Evolutionary conservation across 2,329 filamentous ascomycete species (phyloP).

Genomic region (Diaporthe sp.): DNA sequence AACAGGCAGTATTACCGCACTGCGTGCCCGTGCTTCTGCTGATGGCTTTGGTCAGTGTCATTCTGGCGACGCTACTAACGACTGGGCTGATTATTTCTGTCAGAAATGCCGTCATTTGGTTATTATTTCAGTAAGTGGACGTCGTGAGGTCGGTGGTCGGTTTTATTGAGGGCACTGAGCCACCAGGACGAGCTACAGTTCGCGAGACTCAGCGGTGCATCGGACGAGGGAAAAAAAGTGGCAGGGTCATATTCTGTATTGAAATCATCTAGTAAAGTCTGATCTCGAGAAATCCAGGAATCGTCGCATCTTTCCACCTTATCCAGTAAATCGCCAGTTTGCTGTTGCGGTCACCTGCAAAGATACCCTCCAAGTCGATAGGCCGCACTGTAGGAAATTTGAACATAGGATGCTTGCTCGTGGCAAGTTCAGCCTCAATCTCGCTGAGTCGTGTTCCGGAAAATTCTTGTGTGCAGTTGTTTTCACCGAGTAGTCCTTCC

Average conservation of each 20-base stretch:
- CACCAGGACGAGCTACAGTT: no score
- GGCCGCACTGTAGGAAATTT: background rate
- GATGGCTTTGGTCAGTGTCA: background rate
- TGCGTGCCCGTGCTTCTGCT: background rate
- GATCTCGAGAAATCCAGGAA: background rate
- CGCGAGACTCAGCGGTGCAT: no score
- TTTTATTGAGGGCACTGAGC: no score
- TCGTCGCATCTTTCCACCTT: background rate
- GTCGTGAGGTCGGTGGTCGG: no score
- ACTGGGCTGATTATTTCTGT: background rate
- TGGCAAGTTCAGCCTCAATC: background rate
- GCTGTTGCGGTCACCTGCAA: no score
- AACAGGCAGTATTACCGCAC: background rate
- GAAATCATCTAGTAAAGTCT: background rate
- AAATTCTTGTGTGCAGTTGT: background rate
- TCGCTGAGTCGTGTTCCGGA: background rate
- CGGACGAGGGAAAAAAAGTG: no score
- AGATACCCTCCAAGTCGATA: background rate
- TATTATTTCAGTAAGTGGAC: no score
- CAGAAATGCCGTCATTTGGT: background rate
- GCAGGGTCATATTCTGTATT: no score
- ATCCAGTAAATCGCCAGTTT: background rate
- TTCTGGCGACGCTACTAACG: background rate
- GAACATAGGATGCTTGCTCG: background rate
- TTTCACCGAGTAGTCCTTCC: background rate